phyloP scores from a whole-genome alignment of 2,329 filamentous ascomycete genomes.

The Verticillium klebahnii region DNA sequence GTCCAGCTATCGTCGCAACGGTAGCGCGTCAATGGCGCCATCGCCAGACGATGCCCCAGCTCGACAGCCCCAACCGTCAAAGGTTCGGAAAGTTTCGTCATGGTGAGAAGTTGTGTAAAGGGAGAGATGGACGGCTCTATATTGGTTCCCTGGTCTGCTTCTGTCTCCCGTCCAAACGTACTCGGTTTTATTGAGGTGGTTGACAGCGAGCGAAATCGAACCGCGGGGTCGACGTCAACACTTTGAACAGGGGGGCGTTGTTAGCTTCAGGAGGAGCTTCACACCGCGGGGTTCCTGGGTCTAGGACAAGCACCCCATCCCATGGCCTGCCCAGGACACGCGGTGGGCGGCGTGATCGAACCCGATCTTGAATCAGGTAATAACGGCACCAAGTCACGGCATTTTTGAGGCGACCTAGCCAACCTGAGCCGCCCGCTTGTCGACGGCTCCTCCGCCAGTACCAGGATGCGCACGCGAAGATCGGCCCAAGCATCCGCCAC shows the following conservation, averaged over 20 bases:
- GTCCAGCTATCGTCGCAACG: constrained; percentile 16
- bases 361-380: background rate
- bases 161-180: too few species aligned
- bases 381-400: background rate
- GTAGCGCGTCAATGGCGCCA: constrained; percentile 16
- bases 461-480: background rate
- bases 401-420: background rate
- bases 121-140: background rate
- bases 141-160: too few species aligned
- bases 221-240: background rate
- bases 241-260: background rate
- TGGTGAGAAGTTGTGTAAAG: background rate
- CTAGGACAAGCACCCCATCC: background rate
- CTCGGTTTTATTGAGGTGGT: too few species aligned
- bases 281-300: background rate
- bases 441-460: background rate
- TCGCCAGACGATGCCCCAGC: constrained; percentile 14
- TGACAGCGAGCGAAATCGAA: background rate
- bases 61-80: constrained; percentile 11
- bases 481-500: background rate
- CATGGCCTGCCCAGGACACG: background rate
- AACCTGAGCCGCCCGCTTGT: background rate
- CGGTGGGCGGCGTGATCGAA: background rate
- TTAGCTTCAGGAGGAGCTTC: background rate
- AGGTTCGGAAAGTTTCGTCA: constrained; percentile 13